Base-by-base conservation (phyloP, 2,329 filamentous ascomycete genomes). In the Macroventuria anomochaeta region DNA sequence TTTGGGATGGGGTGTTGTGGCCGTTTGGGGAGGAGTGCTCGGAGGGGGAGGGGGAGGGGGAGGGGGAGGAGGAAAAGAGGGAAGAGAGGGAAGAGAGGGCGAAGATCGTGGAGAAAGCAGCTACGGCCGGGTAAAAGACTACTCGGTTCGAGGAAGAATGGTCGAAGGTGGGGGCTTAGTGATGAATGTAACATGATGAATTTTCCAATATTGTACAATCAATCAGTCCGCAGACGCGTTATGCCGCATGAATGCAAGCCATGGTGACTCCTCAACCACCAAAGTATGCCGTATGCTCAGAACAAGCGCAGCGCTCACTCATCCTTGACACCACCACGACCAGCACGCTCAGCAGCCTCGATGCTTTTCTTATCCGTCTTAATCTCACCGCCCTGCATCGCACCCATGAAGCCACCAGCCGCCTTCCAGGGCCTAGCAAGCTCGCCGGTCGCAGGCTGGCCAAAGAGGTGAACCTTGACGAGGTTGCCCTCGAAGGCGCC, bases 381-480 rank as follows among this genome's bases (percentile, higher is more conserved):
- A 64, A 89, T 85, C 65, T 89, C 83, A 25, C 83, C 81, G 62
- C 85, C 84, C 77, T 88, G 84, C 76, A 93, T 85, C 57, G 87
- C 86, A 65, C 85, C 86, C 89, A 96, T 92, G 75, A 97, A 84
- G 46, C 93, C 92, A 57, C 84, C 88, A 56, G 84, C 78, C 43
- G 87, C 84, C 88, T 97, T 99, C 88, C 96, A 99, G 61, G 95
- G 95, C 58, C 95, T 85, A 85, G 96, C 95, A 66, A 99, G 85
- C 62, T 99, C 95, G 48, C 93, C 95, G 53, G 82, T 85, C 33
- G 95, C 93, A 32, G 93, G 86, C 77, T 95, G 82, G 70, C 93
- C 93, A 62, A 93, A 89, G 61, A 99, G 66, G 80, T 97, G 90
- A 72, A 99, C 93, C 86, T 97, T 97, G 83, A 95, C 85, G 69